phyloP scores from a whole-genome alignment of 805 yeast species.

The Saturnispora besseyi region DNA sequence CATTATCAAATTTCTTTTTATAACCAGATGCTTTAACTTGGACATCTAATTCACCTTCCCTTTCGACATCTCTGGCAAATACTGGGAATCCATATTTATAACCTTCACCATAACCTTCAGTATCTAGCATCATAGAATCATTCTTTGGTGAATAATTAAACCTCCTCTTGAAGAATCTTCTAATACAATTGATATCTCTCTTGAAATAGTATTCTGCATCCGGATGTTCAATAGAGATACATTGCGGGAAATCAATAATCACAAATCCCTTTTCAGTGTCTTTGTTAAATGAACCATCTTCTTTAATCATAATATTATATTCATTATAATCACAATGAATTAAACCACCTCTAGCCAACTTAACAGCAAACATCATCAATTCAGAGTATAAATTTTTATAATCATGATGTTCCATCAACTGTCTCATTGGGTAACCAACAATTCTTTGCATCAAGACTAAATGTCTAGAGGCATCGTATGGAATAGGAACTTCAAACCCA shows the following conservation, averaged over 20 bases:
- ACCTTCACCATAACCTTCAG: conserved; percentile 77
- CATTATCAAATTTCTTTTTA: conserved; percentile 33
- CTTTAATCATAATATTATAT: conserved; percentile 80
- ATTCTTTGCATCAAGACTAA: conserved; percentile 89
- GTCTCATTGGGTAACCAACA: conserved; percentile 85
- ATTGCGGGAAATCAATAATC: conserved; percentile 97
- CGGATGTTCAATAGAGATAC: conserved; percentile 83
- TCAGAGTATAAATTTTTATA: conserved; percentile 70
- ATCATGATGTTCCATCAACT: conserved; percentile 59
- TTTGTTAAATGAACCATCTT: conserved; percentile 41
- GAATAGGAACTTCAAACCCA: conserved; percentile 82
- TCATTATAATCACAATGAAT: conserved; percentile 98
- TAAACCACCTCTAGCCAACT: conserved; percentile 77
- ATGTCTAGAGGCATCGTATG: conserved; percentile 85
- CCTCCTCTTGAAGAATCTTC: conserved; percentile 71
- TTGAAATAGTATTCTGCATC: conserved; percentile 85
- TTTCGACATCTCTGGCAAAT: conserved; percentile 64
- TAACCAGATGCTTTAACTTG: conserved; percentile 90
- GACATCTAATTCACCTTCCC: conserved; percentile 67
- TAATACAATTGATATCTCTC: conserved; percentile 87
- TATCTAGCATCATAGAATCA: conserved; percentile 65
- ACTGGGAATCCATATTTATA: conserved; percentile 68
- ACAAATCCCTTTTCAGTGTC: conserved; percentile 60
- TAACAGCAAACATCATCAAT: conserved; percentile 78
- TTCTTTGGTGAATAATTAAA: conserved; percentile 59